These are phyloP conservation scores for Furcasterigmium furcatum DNA, from an alignment of 2,329 filamentous ascomycete genomes.

Conservation along the genomic window DNA sequence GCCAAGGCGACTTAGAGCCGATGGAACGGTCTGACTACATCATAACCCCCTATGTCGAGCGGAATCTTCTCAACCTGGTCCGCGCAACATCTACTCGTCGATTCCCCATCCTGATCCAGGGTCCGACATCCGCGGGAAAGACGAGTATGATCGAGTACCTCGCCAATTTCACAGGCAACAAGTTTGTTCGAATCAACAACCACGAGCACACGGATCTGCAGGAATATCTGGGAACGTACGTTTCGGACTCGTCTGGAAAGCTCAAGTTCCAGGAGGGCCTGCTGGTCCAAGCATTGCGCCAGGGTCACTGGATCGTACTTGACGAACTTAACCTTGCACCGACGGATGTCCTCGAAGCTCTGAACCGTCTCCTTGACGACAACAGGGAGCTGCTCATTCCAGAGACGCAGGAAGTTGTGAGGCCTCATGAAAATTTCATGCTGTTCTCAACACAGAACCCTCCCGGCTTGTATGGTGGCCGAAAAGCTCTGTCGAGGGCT, in stretches of 20 bases:
- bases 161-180: conserved; percentile 94
- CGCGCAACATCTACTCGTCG: conserved; percentile 87
- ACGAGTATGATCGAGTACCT: conserved; percentile 99
- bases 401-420: conserved; percentile 91
- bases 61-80: conserved; percentile 91
- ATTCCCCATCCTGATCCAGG: conserved; percentile 93
- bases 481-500: conserved; percentile 88
- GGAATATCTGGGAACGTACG: conserved; percentile 93
- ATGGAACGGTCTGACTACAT: conserved; percentile 87
- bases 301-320: conserved; percentile 96
- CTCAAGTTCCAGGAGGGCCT: conserved; percentile 91
- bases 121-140: conserved; percentile 95
- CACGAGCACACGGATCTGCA: conserved; percentile 98
- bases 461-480: conserved; percentile 88
- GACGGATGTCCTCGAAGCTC: conserved; percentile 91
- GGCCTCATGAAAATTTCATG: conserved; percentile 93
- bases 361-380: conserved; percentile 94
- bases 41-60: conserved; percentile 90
- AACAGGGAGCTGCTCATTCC: conserved; percentile 94
- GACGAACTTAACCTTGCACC: conserved; percentile 97
- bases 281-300: conserved; percentile 84
- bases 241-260: conserved; percentile 81
- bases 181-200: conserved; percentile 98
- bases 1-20: conserved; percentile 64
- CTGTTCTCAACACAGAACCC: conserved; percentile 98